phyloP scores from a whole-genome alignment of 257 asterid species.

The Thymus mandschuricus region DNA sequence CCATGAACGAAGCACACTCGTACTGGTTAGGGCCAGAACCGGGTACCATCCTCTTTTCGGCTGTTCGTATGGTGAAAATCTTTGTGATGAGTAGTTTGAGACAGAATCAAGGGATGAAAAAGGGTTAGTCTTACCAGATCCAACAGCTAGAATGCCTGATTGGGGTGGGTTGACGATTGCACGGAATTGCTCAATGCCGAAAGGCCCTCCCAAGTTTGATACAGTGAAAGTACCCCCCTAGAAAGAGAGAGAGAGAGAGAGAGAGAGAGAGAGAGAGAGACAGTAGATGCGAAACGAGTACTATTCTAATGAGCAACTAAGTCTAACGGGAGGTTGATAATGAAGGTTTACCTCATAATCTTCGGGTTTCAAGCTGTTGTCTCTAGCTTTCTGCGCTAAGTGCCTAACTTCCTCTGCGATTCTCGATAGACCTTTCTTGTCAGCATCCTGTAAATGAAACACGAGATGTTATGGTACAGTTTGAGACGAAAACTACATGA shows the following conservation, averaged over 20 bases:
- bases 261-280: no score
- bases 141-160: conserved; percentile 90
- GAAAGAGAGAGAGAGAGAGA: not conserved
- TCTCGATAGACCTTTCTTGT: conserved; percentile 84
- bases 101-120: not conserved
- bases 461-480: not conserved
- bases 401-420: conserved; percentile 79
- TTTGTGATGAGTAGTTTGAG: not conserved
- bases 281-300: not conserved
- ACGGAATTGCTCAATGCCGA: conserved; percentile 91
- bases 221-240: conserved; percentile 99
- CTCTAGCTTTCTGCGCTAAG: conserved; percentile 84
- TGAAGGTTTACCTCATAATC: conserved; percentile 76
- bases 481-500: not conserved
- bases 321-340: not conserved
- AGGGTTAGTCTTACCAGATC: conserved; percentile 60
- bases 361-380: conserved; percentile 85
- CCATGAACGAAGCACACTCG: conserved; percentile 67
- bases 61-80: conserved; percentile 44
- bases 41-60: conserved; percentile 83
- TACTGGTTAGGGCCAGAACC: conserved; percentile 70
- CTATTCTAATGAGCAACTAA: not conserved
- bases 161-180: conserved; percentile 98
- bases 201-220: conserved; percentile 93
- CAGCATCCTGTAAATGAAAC: conserved; percentile 73